These are phyloP conservation scores for Przewalskia tangutica DNA, from an alignment of 257 asterid species.

Conservation along the genomic window DNA sequence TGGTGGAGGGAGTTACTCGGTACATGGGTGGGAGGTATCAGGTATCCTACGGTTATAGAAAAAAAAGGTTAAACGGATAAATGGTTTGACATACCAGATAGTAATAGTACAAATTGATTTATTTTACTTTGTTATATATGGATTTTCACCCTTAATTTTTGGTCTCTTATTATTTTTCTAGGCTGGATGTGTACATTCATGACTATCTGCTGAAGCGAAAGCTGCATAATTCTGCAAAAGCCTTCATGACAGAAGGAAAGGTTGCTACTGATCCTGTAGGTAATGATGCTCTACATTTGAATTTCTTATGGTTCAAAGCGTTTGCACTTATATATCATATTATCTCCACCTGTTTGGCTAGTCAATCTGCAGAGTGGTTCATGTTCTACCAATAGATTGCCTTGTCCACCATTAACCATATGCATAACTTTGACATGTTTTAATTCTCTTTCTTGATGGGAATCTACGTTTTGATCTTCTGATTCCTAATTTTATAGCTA, in stretches of 20 bases:
- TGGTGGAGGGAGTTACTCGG: too few species aligned
- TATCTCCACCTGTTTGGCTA: not conserved
- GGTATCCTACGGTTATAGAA: too few species aligned
- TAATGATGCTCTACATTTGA: conserved; percentile 17
- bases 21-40: too few species aligned
- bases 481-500: conserved; percentile 41
- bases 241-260: conserved; percentile 98
- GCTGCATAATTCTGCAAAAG: conserved; percentile 82
- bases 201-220: conserved; percentile 88
- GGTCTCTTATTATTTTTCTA: conserved; percentile 12
- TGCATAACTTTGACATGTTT: not conserved
- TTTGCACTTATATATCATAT: not conserved
- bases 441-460: not conserved
- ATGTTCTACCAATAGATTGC: not conserved
- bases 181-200: conserved; percentile 99
- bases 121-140: not conserved
- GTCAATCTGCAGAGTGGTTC: not conserved
- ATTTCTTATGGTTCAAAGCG: not conserved
- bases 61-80: not conserved
- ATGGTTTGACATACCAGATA: not conserved
- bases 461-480: not conserved
- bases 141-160: not conserved
- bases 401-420: not conserved
- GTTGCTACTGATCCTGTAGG: conserved; percentile 99
- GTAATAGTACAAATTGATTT: not conserved